Percentiles rank a stretch among this genome's conserved stretches.
Conservation (phyloP, 2,329 filamentous ascomycete genomes). For the Calonectria pseudoreteaudii region DNA sequence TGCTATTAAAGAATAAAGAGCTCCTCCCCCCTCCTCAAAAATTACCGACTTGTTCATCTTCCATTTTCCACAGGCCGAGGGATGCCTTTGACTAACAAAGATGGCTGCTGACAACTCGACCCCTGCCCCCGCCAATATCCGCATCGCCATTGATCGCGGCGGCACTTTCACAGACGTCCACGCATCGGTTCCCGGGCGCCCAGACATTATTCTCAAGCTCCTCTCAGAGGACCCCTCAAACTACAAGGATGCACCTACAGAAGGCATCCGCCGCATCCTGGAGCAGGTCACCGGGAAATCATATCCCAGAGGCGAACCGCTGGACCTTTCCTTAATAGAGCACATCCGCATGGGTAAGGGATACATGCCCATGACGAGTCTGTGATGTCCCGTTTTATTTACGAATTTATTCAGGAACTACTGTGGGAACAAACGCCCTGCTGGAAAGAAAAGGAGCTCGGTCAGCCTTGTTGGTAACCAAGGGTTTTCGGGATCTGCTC, state of each 20-base stretch:
- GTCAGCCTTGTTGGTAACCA: conserved; percentile 76
- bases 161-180: conserved; percentile 78
- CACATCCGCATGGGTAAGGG: conserved; percentile 74
- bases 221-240: conserved; percentile 78
- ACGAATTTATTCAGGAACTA: conserved; percentile 60
- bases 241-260: conserved; percentile 79
- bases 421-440: conserved; percentile 80
- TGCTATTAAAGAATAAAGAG: neutral
- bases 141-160: conserved; percentile 50
- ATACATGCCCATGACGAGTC: no score
- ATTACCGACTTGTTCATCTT: neutral
- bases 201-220: conserved; percentile 78
- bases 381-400: no score
- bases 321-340: conserved; percentile 57
- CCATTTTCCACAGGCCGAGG: neutral
- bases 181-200: conserved; percentile 72
- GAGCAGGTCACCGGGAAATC: conserved; percentile 46
- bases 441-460: conserved; percentile 78
- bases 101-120: conserved; percentile 18
- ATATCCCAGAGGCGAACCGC: conserved; percentile 45
- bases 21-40: neutral
- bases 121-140: conserved; percentile 32
- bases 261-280: conserved; percentile 70
- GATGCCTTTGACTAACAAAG: neutral
- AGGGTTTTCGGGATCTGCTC: conserved; percentile 79